phyloP scores from a whole-genome alignment of 140 eudicot species.

The Senecio squalidus region DNA sequence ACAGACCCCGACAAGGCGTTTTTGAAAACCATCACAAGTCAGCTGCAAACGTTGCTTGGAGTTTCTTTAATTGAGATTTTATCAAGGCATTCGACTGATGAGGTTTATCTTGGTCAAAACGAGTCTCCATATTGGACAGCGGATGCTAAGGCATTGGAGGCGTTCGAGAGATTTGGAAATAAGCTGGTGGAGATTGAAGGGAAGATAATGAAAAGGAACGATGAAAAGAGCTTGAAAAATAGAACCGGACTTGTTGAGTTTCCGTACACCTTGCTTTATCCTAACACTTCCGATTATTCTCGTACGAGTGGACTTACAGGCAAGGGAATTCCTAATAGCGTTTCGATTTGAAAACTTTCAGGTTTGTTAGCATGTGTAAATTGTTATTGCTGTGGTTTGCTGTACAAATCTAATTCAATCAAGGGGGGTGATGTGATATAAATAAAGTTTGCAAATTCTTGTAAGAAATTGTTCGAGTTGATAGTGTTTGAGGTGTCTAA shows the following conservation, averaged over 20 bases:
- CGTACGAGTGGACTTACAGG: constrained; percentile 59
- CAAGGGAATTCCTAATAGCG: constrained; percentile 81
- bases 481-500: not conserved
- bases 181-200: constrained; percentile 45
- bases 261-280: constrained; percentile 63
- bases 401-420: not conserved
- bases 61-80: constrained; percentile 68
- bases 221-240: constrained; percentile 39
- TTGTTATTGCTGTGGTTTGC: not conserved
- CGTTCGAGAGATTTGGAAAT: constrained; percentile 45
- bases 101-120: constrained; percentile 79
- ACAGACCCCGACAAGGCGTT: constrained; percentile 58
- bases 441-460: constrained; percentile 6
- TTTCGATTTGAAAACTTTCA: constrained; percentile 41
- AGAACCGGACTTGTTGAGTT: constrained; percentile 61
- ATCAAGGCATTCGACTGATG: constrained; percentile 73
- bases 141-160: constrained; percentile 44
- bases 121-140: constrained; percentile 61
- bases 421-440: constrained; percentile 8
- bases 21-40: constrained; percentile 73
- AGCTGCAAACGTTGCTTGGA: constrained; percentile 73
- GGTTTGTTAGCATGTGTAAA: constrained; percentile 5
- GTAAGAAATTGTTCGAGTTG: constrained; percentile 3
- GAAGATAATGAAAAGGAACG: constrained; percentile 38
- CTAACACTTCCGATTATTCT: constrained; percentile 56